Evolutionary conservation across 805 yeast species (phyloP).

Genomic region (Monosporozyma siamensis): DNA sequence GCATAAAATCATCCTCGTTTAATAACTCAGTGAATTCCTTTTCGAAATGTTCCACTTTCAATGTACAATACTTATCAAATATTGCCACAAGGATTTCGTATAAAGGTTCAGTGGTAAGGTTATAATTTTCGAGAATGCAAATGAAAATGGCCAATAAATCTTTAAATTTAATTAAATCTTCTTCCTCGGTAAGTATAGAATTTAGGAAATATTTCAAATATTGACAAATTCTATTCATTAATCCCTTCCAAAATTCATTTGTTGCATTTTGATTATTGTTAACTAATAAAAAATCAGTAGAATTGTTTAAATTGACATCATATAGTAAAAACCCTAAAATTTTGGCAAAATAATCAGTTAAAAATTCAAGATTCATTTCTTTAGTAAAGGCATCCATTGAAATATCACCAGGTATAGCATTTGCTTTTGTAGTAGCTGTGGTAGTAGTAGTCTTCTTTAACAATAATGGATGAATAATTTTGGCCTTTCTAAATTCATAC

Average conservation of each 20-base stretch:
- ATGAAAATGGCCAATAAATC: constrained; percentile 58
- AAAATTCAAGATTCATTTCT: constrained; percentile 13
- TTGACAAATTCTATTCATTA: constrained; percentile 50
- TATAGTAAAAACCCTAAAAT: constrained; percentile 68
- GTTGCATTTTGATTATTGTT: constrained; percentile 45
- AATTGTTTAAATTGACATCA: constrained; percentile 58
- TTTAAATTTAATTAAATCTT: constrained; percentile 46
- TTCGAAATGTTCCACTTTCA: constrained; percentile 46
- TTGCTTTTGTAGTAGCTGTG: constrained; percentile 10
- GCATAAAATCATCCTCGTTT: constrained; percentile 81
- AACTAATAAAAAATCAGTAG: constrained; percentile 57
- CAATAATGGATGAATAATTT: constrained; percentile 57
- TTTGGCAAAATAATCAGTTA: constrained; percentile 49
- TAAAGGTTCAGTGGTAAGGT: constrained; percentile 48
- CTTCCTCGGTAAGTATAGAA: constrained; percentile 33
- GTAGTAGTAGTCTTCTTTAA: constrained; percentile 34
- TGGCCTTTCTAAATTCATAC: constrained; percentile 58
- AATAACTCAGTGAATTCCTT: constrained; percentile 53
- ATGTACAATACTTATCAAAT: constrained; percentile 52
- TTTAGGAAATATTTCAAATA: constrained; percentile 42
- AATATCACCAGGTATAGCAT: constrained; percentile 16
- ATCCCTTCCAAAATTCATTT: constrained; percentile 67
- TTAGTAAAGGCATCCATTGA: constrained; percentile 27
- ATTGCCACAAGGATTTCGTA: constrained; percentile 51
- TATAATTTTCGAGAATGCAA: constrained; percentile 68